Base-by-base conservation (phyloP, 148 eudicot genomes). In the Camellia sinensis region DNA sequence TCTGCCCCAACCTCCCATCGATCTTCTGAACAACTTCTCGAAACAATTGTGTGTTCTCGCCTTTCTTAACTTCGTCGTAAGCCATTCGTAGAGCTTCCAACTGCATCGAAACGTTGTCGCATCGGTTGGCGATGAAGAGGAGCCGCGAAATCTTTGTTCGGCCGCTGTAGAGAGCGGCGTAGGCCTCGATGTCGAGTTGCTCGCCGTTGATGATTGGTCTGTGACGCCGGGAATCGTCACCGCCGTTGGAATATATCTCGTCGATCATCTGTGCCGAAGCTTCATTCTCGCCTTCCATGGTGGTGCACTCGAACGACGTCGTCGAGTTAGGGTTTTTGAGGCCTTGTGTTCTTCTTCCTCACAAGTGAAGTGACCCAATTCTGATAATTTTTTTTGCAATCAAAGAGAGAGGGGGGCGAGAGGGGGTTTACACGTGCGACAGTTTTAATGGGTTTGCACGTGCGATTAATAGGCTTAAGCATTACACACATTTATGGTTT, bases 31-130 rank as follows among this genome's bases (percentile, higher is more conserved):
- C 89, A 41, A 86, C 92, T 57, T 93, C 97, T 56, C 92, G 84
- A 44, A 90, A 93, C 78, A 96, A 57, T 84, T 87, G 91, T 7
- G 90, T 81, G 76, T 96, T 89, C 79, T 92, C 97, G 0, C 97
- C 97, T 80, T 92, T 93, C 87, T 91, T 96, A 64, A 86, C 84
- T 86, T 93, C 97, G 63, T 96, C 98, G 41, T 92, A 93, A 43
- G 99, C 97, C 95, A 93, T 93, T 1, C 98, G 73, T 41, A 96
- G 79, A 4, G 97, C 97, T 75, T 96, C 99, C 29, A 90, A 74
- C 79, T 86, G 85, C 93, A 88, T 90, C 83, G 85, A 17, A 0
- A 75, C 67, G 79, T 81, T 80, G 44, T 77, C 88, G 73, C 95
- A 92, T 0, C 75, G 84, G 3, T 90, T 92, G 3, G 99, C 91